Base-by-base conservation (phyloP, 2,329 filamentous ascomycete species). In the Ascomycota sp. region DNA sequence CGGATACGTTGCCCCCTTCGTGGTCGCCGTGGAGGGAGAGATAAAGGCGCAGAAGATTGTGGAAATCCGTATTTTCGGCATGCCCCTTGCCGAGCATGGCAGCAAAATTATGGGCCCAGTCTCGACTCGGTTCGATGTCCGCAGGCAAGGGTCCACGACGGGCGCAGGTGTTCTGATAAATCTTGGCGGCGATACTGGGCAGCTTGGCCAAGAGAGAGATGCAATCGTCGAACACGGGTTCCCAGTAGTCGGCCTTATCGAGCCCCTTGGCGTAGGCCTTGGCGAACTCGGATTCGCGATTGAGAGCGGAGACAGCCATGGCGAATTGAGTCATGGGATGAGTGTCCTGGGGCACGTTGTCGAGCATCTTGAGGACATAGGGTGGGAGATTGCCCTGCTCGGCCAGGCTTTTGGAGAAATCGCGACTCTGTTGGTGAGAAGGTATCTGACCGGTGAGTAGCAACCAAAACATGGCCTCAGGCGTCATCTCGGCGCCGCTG, bases 401-500 rank as follows among this genome's bases (percentile, higher is more conserved):
- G 30, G 89, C 89, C 17, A 95, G 65, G 53, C 95, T 76, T 34
- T 75, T 70, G 28, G 82, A 92, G 43, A 98, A 73, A 27, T 58
- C 62, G 44, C 86, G 79, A 37, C 89, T 71, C 55, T 98, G 89
- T 37, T 61, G 60, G 15, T 74, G 76, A 1, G 78, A 80, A 17
- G 89, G 89, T 15, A 95, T 79, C 55, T 91, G 68, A 35, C 89
- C 89, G 8, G 89, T 98, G 42, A 98, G 65, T 30, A 98, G 72
- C 25, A 95, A 72, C 89, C 89, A 98, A 67, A 98, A 98, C 89
- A 98, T 98, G 54, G 86, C 75, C 57, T 98, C 89, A 28, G 89
- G 89, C 9, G 95, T 69, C 89, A 95, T 98, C 59, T 95, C 86
- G 5, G 82, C 91, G 44, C 86, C 82, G 3, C 78, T 71, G 35